Evolutionary conservation across 1,284 basidiomycete species (phyloP), one percentile per base, ranked within the genome.

Genomic region (Sporisorium exsertum): DNA sequence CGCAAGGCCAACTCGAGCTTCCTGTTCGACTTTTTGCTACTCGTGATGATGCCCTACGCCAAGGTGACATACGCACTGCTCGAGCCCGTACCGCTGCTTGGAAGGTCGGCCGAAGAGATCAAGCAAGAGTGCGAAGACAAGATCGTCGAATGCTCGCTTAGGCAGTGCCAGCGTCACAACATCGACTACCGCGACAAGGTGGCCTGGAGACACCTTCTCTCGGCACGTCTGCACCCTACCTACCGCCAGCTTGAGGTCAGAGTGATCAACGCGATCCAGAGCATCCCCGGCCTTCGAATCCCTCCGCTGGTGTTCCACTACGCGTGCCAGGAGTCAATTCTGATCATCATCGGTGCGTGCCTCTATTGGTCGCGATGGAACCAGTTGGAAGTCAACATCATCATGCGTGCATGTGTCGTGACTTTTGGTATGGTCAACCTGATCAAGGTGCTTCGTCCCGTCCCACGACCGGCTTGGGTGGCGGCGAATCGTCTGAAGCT

Each of bases 1-100:
- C 64, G 64, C 46, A 66, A 66, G 26, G 64, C 64, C 46, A 46
- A 66, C 53, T 66, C 64, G 53, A 66, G 64, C 64, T 66, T 60
- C 64, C 32, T 66, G 20, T 66, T 60, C 53, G 64, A 66, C 33
- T 66, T 66, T 53, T 43, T 66, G 20, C 53, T 66, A 20, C 46
- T 66, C 46, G 56, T 60, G 64, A 66, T 66, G 64, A 60, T 66
- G 58, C 64, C 64, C 2, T 66, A 66, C 32, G 64, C 64, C 32
- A 66, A 60, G 52, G 64, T 66, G 32, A 66, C 64, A 18, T 66
- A 66, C 35, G 58, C 53, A 5, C 22, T 66, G 12, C 64, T 66
- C 47, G 58, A 60, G 18, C 58, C 64, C 5, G 58, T 66, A 1
- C 52, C 49, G 24, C 64, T 66, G 8, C 58, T 52, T n/a, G 58